A percentile compares a stretch with the other conserved stretches of the same genome.
phyloP scores from a whole-genome alignment of 1,139 yeast species.

The Pichia terricola region DNA sequence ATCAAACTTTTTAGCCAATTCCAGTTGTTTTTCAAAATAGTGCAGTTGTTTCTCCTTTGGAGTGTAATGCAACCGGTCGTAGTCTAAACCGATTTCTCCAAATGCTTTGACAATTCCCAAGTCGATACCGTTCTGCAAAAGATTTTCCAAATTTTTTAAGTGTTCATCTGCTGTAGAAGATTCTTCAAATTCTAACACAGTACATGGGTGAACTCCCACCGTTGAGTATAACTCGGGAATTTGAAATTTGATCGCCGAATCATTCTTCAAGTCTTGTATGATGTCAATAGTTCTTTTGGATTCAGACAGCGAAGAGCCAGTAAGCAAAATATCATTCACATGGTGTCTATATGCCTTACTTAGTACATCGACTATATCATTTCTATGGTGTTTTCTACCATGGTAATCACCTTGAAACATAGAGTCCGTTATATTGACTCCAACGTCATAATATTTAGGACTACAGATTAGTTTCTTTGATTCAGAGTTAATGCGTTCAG shows the following conservation, averaged over 20 bases:
- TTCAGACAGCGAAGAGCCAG: slow-evolving; percentile 73
- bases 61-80: slow-evolving; percentile 77
- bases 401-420: slow-evolving; percentile 81
- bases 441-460: slow-evolving; percentile 25
- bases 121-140: slow-evolving; percentile 41
- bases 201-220: slow-evolving; percentile 92
- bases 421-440: slow-evolving; percentile 74
- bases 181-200: slow-evolving; percentile 52
- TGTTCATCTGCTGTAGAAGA: slow-evolving; percentile 27
- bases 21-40: slow-evolving; percentile 66
- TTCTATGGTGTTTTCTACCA: slow-evolving; percentile 51
- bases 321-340: slow-evolving; percentile 64
- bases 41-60: slow-evolving; percentile 54
- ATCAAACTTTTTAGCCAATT: slow-evolving; percentile 44
- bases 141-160: slow-evolving; percentile 35
- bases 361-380: slow-evolving; percentile 58
- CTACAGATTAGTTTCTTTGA: not conserved
- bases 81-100: slow-evolving; percentile 92
- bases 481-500: not conserved
- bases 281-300: slow-evolving; percentile 40
- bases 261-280: slow-evolving; percentile 31
- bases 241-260: not conserved
- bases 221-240: slow-evolving; percentile 46
- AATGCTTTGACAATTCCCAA: slow-evolving; percentile 58
- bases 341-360: slow-evolving; percentile 55